Evolutionary conservation across 345 rosid species (phyloP).

Genomic region (Eucalyptus erythrocorys): DNA sequence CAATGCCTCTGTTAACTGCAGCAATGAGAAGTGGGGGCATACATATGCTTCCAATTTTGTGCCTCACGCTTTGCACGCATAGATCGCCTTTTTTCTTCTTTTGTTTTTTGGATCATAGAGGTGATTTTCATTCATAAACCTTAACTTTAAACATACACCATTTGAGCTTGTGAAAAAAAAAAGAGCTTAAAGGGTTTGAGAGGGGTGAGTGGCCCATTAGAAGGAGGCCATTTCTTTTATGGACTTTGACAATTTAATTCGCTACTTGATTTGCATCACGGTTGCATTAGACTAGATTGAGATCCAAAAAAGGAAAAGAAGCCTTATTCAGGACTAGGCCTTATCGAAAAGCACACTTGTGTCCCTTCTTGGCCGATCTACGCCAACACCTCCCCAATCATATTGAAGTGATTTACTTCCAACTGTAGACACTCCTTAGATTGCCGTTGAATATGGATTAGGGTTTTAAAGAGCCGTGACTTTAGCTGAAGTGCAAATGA

Average conservation of each 20-base stretch:
- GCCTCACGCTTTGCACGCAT: neutral
- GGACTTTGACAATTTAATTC: fast-evolving
- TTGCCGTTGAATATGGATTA: neutral
- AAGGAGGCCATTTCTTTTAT: neutral
- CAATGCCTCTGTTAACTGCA: neutral
- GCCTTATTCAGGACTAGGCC: neutral
- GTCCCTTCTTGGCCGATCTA: no score
- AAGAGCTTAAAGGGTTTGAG: neutral
- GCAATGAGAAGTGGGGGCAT: neutral
- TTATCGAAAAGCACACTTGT: neutral
- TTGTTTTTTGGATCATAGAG: neutral
- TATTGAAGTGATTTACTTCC: no score
- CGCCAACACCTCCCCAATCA: no score
- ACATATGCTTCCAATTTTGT: neutral
- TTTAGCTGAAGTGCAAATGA: neutral
- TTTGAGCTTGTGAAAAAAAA: neutral
- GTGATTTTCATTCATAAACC: neutral
- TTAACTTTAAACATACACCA: neutral
- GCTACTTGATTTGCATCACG: fast-evolving
- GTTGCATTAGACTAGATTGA: neutral
- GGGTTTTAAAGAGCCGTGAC: neutral
- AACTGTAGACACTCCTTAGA: neutral
- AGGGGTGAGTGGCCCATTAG: neutral
- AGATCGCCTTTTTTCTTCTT: no score
- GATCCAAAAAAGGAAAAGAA: neutral